Evolutionary conservation across 164 flowering plant species (phyloP), one percentile per base, ranked within the genome.

Genomic region (Dillenia turbinata): DNA sequence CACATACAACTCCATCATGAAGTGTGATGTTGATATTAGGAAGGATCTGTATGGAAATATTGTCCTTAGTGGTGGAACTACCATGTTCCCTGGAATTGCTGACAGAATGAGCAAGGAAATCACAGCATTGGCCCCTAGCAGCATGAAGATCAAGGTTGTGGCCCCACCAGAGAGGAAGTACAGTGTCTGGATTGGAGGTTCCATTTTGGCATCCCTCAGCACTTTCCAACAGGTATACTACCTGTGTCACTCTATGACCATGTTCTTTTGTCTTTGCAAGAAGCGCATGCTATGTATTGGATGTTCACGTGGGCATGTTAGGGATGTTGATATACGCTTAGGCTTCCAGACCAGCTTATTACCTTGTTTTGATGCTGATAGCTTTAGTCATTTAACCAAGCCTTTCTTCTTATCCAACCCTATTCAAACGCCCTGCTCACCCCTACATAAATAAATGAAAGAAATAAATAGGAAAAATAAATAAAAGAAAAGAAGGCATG

Each of bases 51-150:
- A 83, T 56, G 85, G 87, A 17, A 83, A 83, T 76, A 83, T 83
- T 54, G 87, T 83, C 14, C 87, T 83, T 43, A 80, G 85, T 74
- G 87, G 87, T 69, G 87, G 89, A n/a, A 68, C 89, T 10, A 84
- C 89, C 48, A 84, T 84, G 89, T 84, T 82, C 76, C 73, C 79
- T 1, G 89, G 86, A 22, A 84, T 84, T 75, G 86, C 84, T 62
- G 89, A 84, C 52, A 76, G 89, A 66, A 85, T 85, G 89, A 85
- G 84, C 78, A 85, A 83, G 76, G 89, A 85, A 70, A 85, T 85
- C 59, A 81, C 87, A 46, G 85, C 89, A 11, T 74, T 85, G 63
- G 89, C 89, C 19, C 89, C 89, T 17, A 84, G 85, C 71, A 83
- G 84, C 75, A 83, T 79, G 86, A 82, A 82, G 71, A 79, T 82